These are phyloP conservation scores for Clitocybe nebularis DNA, from an alignment of 1,284 basidiomycete genomes.

Conservation along the genomic window DNA sequence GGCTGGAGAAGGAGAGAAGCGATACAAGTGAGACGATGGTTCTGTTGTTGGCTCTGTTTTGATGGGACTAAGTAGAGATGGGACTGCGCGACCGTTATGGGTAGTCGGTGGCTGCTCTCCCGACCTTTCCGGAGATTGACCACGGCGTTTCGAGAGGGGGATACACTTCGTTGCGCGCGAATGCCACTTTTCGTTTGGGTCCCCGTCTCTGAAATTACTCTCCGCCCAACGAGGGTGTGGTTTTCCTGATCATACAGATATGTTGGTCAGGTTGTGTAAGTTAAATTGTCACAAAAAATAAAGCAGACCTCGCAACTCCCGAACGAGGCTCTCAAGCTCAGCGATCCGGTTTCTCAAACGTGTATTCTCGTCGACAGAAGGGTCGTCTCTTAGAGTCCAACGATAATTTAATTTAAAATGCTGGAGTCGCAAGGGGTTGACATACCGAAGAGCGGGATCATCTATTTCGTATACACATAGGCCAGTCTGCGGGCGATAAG, in stretches of 20 bases:
- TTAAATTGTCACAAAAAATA: not conserved
- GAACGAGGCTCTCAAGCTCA: constrained; percentile 84
- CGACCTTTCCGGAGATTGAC: constrained; percentile 34
- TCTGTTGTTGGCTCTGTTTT: constrained; percentile 53
- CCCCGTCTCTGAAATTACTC: constrained; percentile 68
- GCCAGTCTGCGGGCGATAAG: constrained; percentile 56
- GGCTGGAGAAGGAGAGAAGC: constrained; percentile 53
- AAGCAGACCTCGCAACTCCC: constrained; percentile 68
- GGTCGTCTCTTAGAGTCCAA: constrained; percentile 62
- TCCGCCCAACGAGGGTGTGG: constrained; percentile 82
- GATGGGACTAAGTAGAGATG: constrained; percentile 50
- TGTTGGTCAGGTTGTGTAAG: not conserved
- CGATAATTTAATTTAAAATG: constrained; percentile 4
- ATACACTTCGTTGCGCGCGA: constrained; percentile 71
- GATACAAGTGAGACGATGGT: constrained; percentile 49
- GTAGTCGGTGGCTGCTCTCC: constrained; percentile 25
- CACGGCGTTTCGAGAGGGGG: constrained; percentile 36
- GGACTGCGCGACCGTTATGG: constrained; percentile 28
- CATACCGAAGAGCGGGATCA: constrained; percentile 76
- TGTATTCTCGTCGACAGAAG: constrained; percentile 77
- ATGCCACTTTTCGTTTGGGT: constrained; percentile 78
- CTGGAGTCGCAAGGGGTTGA: constrained; percentile 12
- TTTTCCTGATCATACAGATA: constrained; percentile 62
- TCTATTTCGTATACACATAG: constrained; percentile 92
- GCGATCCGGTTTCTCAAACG: constrained; percentile 81